phyloP scores from a whole-genome alignment of 257 asterid genomes.

The Osmanthus fragrans region DNA sequence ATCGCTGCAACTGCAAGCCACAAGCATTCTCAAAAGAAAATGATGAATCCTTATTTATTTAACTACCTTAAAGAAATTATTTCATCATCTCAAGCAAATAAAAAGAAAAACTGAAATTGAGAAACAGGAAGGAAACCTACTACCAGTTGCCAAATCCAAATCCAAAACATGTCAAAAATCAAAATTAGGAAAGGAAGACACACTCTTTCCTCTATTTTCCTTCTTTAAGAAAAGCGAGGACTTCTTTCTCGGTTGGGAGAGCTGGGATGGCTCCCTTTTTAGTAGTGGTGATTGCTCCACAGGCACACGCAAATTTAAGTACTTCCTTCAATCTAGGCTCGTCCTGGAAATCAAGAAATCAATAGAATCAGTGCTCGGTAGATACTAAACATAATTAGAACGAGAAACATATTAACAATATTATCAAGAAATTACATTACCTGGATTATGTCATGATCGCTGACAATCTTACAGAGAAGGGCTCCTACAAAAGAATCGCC shows the following conservation, averaged over 20 bases:
- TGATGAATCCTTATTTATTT: constrained; percentile 16
- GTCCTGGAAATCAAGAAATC: constrained; percentile 40
- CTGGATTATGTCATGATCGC: constrained; percentile 40
- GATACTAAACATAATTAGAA: not conserved
- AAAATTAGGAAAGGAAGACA: not conserved
- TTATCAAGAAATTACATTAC: constrained; percentile 28
- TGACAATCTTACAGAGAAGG: constrained; percentile 41
- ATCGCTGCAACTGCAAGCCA: not conserved
- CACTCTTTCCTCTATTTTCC: constrained; percentile 11
- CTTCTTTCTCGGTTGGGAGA: constrained; percentile 68
- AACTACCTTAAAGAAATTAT: constrained; percentile 19
- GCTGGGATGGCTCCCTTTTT: constrained; percentile 98
- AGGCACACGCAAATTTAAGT: constrained; percentile 76
- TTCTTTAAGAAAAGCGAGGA: constrained; percentile 39
- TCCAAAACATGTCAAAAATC: not conserved
- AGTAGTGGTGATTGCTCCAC: constrained; percentile 96
- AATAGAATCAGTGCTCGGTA: not conserved
- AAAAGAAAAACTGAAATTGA: constrained; percentile 2
- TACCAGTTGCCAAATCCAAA: not conserved
- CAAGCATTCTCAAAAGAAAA: not conserved
- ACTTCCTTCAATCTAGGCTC: constrained; percentile 75
- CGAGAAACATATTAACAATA: not conserved
- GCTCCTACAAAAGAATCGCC: constrained; percentile 61
- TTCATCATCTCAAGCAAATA: constrained; percentile 23
- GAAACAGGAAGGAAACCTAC: not conserved